Base-by-base conservation (phyloP, 768 basidiomycete species). In the Boletus reticulatus region DNA sequence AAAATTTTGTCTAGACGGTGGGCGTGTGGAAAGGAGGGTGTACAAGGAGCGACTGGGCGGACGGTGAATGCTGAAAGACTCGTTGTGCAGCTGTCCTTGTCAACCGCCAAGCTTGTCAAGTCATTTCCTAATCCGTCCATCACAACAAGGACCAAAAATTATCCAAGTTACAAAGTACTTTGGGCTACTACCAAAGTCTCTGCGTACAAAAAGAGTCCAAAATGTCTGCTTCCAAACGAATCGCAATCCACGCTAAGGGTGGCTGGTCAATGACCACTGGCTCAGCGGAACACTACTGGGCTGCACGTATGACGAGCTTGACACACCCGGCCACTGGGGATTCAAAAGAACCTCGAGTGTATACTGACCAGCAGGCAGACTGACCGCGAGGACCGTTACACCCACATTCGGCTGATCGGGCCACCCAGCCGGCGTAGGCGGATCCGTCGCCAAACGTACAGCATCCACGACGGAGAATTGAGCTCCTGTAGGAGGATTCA, bases 251-350 rank as follows among this genome's bases (percentile, higher is more conserved):
- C 44, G 50, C 55, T 72, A 71, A 0, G 72, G 66, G 71, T 95
- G 93, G 68, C 91, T 94, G 31, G 80, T 87, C 59, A 92, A 70
- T 36, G 81, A 78, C 96, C 96, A 98, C 60, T 72, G 73, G 58
- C 78, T 82, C 52, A 98, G 70, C 3, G 84, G 65, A 17, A 98
- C 94, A 37, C 77, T 77, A 10, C 78, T 73, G 0, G 94, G 94
- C 13, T 84, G 87, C 58, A 48, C 68, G 43, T 70, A 88, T 80
- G 72, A 84, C 87, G 76, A 77, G 44, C 83, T 65, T 34, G 81
- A 75, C 77, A 88, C 81, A 29, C 82, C 85, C 38, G 77, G 71
- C 94, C 94, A 98, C 65, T 96, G 90, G n/a, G 96, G 97, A 71
- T 84, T 94, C 76, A 98, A 89, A 68, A 98, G 70, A 49, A 98